Base-by-base conservation (phyloP, 441 rosid species). In the Erodium trifolium region DNA sequence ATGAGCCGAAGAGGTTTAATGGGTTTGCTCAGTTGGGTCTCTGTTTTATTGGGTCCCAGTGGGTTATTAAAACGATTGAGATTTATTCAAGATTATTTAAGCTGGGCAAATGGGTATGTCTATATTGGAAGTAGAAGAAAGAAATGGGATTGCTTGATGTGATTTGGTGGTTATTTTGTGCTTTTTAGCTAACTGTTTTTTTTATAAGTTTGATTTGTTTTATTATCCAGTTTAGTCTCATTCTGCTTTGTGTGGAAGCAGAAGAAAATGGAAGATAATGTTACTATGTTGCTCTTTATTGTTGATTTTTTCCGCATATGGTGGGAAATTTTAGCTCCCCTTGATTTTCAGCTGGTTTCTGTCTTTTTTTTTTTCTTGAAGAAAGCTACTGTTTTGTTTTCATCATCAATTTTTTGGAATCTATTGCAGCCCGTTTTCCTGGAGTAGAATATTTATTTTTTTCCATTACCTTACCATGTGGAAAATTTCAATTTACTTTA, bases 1-100 rank as follows among this genome's bases (percentile, higher is more conserved):
- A 17, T 63, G 67, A 74, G 69, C 76, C 74, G 27, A 72, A 66
- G 67, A 34, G 65, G 41, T 37, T 57, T 51, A 9, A 5, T 70
- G 2, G 37, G 34, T 5, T n/a, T 43, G 16, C 55, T 70, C 23
- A n/a, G 66, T n/a, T 29, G 43, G 17, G 66, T 63, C 31, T 13
- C 34, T 63, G 19, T 63, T 63, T 63, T 63, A n/a, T 63, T 63
- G 66, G 66, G 43, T 63, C 39, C 16, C 41, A 63, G 10, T 27
- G 16, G n/a, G 39, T 63, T 63, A 16, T 23, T 23, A 23, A 29
- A 34, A 29, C 4, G 17, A 19, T 7, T 63, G 9, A 13, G 18
- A 12, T 63, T 63, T 34, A 29, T 29, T 5, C 18, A 34, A 63
- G 66, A 63, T 12, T 63, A 10, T 63, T 57, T 60, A 19, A 60